Conservation (phyloP, 2,329 filamentous ascomycete genomes). For the Ceratocystis lukuohia region DNA sequence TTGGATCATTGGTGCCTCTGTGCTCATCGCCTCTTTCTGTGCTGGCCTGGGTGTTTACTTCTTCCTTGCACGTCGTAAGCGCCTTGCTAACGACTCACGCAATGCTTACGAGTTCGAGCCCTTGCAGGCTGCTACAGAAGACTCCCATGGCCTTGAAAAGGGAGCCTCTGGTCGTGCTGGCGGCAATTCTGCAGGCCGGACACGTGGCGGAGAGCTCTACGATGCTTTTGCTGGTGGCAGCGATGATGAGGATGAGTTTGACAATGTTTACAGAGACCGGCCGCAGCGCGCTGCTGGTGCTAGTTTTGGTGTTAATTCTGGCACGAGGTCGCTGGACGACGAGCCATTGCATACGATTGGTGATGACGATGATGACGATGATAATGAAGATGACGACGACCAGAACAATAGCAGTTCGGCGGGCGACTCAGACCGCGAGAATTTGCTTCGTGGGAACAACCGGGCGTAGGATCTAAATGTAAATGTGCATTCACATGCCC, state of each 20-base stretch:
- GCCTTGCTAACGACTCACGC: constrained; percentile 57
- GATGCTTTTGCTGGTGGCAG: constrained; percentile 90
- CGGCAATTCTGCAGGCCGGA: constrained; percentile 31
- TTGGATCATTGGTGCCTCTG: constrained; percentile 83
- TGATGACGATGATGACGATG: constrained; percentile 23
- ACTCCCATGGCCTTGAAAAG: constrained; percentile 36
- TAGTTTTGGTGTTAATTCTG: neutral
- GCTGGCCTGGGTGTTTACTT: constrained; percentile 68
- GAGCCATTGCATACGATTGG: constrained; percentile 18
- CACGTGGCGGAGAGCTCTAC: constrained; percentile 77
- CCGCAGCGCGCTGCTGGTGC: constrained; percentile 11
- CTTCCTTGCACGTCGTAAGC: constrained; percentile 63
- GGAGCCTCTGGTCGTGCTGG: constrained; percentile 22
- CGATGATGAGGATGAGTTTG: constrained; percentile 43
- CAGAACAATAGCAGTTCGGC: constrained; percentile 35
- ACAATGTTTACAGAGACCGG: constrained; percentile 32
- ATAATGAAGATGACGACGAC: constrained; percentile 22
- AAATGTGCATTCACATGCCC: neutral
- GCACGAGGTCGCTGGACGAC: constrained; percentile 6
- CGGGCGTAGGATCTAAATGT: neutral
- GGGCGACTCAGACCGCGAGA: constrained; percentile 27
- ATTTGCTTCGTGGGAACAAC: constrained; percentile 19
- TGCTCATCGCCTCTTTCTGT: constrained; percentile 78
- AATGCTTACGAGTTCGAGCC: constrained; percentile 93
- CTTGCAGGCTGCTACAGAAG: constrained; percentile 62